A percentile compares a stretch with the other conserved stretches of the same genome.
Evolutionary conservation across 2,329 filamentous ascomycete genomes (phyloP).

Genomic region (Cordyceps farinosa): DNA sequence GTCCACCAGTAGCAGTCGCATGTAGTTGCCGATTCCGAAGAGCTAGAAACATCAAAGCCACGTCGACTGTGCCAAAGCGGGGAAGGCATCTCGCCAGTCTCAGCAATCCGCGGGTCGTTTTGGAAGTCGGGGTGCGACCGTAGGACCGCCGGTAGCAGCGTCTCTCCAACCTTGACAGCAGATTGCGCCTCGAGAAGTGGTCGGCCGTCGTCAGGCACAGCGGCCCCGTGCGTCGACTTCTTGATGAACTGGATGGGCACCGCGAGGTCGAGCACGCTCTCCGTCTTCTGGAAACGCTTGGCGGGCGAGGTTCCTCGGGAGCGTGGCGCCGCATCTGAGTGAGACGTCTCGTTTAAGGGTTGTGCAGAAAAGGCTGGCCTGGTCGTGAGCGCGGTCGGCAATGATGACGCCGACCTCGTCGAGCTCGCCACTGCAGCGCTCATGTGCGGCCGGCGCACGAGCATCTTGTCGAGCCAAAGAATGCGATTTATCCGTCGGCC

Average conservation of each 20-base stretch:
- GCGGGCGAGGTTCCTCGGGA: neutral
- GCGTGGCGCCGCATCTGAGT: neutral
- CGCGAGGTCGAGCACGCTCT: neutral
- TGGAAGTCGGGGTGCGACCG: constrained; percentile 3
- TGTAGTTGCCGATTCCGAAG: no score
- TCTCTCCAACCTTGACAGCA: neutral
- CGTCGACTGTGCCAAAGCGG: no score
- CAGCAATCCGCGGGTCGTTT: neutral
- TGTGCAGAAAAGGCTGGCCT: neutral
- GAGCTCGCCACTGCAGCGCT: neutral
- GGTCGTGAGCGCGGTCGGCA: neutral
- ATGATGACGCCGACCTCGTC: neutral
- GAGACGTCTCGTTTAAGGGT: neutral
- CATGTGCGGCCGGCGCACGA: neutral
- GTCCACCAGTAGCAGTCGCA: no score
- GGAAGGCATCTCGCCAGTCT: no score
- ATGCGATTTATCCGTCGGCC: neutral
- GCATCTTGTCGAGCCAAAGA: neutral
- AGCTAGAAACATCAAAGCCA: no score
- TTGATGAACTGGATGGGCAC: neutral
- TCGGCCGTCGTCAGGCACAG: neutral
- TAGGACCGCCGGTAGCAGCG: neutral
- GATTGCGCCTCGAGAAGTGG: neutral
- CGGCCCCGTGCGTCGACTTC: neutral
- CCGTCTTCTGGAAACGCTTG: neutral